These are phyloP conservation scores for Phytophthora multivora DNA, from an alignment of 352 stramenopile species.

Conservation along the genomic window DNA sequence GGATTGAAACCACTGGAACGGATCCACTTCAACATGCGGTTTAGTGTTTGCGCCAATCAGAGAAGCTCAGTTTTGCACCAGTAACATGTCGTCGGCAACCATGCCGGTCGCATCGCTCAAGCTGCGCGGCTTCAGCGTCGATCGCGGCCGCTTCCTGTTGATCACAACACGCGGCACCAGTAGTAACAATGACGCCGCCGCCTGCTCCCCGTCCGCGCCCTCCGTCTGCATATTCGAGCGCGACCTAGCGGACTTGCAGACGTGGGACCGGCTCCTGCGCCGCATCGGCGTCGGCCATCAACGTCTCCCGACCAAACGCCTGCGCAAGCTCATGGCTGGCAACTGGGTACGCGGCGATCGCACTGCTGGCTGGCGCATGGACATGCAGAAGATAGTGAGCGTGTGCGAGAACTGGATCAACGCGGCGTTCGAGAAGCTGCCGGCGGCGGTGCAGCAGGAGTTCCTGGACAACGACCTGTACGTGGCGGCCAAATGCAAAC, in stretches of 20 bases:
- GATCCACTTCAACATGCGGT: background rate
- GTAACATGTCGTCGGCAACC: too few species aligned
- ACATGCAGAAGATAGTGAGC: conserved; percentile 67
- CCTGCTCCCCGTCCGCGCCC: background rate
- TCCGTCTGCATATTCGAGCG: conserved; percentile 27
- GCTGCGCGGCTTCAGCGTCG: conserved; percentile 43
- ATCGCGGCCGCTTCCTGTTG: conserved; percentile 41
- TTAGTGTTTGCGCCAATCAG: too few species aligned
- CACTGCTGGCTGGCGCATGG: conserved; percentile 50
- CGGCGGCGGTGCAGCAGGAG: conserved; percentile 22
- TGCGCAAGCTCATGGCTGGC: conserved; percentile 57
- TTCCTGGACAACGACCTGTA: conserved; percentile 69
- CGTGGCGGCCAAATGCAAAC: conserved; percentile 31
- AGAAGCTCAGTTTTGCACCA: too few species aligned
- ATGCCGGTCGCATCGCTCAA: conserved; percentile 20
- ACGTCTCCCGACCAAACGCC: conserved; percentile 57
- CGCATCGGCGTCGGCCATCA: conserved; percentile 9
- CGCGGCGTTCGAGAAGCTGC: conserved; percentile 35
- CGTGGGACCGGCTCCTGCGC: conserved; percentile 45
- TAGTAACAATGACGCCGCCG: conserved; percentile 4
- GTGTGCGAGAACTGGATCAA: conserved; percentile 66
- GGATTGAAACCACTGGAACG: conserved; percentile 12
- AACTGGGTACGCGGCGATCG: conserved; percentile 57
- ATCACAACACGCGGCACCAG: background rate
- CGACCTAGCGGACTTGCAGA: conserved; percentile 49